Evolutionary conservation across 1,284 basidiomycete genomes (phyloP).

Genomic region (Pseudozyma pruni): DNA sequence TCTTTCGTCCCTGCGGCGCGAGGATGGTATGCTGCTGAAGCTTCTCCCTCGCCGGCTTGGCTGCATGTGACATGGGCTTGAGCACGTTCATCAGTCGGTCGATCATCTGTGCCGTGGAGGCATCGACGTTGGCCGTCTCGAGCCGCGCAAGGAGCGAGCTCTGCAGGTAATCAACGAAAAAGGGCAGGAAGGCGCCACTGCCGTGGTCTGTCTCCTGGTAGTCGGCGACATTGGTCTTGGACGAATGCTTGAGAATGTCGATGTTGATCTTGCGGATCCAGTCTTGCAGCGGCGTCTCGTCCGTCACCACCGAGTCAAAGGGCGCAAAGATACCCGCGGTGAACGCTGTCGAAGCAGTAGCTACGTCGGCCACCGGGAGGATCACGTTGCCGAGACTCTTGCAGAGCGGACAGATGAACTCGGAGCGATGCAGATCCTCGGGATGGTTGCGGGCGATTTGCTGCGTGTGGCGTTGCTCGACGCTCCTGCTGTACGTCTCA

Average conservation of each 20-base stretch:
- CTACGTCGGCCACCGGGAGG: slow-evolving; percentile 76
- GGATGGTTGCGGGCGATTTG: slow-evolving; percentile 95
- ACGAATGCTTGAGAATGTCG: slow-evolving; percentile 64
- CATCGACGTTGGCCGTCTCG: slow-evolving; percentile 45
- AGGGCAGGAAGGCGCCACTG: slow-evolving; percentile 64
- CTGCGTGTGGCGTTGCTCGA: slow-evolving; percentile 85
- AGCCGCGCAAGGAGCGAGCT: slow-evolving; percentile 43
- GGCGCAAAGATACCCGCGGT: slow-evolving; percentile 10
- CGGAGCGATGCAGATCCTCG: slow-evolving; percentile 88
- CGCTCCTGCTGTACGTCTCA: slow-evolving; percentile 85
- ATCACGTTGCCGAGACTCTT: slow-evolving; percentile 96
- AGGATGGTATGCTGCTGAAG: slow-evolving; percentile 59
- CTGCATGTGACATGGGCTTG: slow-evolving; percentile 56
- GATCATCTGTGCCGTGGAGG: slow-evolving; percentile 59
- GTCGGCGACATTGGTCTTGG: slow-evolving; percentile 48
- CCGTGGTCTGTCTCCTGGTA: slow-evolving; percentile 60
- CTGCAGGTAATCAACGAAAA: slow-evolving; percentile 49
- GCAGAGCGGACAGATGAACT: slow-evolving; percentile 98
- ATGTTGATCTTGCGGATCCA: slow-evolving; percentile 68
- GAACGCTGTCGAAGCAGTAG: slow-evolving; percentile 5
- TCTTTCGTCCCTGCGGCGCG: slow-evolving; percentile 54
- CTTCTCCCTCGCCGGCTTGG: slow-evolving; percentile 41
- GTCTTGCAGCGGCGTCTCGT: slow-evolving; percentile 55
- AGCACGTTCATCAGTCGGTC: slow-evolving; percentile 61
- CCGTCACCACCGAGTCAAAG: slow-evolving; percentile 28